Conservation (phyloP, 108 stramenopile genomes). For the Bacterosira constricta region DNA sequence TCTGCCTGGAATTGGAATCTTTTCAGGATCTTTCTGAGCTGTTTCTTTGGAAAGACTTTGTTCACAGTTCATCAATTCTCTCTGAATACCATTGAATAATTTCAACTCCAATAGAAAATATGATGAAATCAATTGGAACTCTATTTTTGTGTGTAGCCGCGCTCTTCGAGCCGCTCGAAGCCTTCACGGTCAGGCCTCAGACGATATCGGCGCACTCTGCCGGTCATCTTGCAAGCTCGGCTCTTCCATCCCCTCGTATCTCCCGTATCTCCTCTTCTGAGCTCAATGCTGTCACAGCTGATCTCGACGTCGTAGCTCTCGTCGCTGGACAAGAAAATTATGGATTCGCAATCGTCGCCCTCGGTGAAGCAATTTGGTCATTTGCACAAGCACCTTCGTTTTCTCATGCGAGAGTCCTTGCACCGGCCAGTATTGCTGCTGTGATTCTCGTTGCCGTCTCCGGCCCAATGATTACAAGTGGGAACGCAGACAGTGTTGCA, state of each 20-base stretch:
- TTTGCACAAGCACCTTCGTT: constrained; percentile 74
- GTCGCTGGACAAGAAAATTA: constrained; percentile 89
- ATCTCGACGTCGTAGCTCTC: constrained; percentile 65
- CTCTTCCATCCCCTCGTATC: neutral
- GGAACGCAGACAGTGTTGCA: constrained; percentile 58
- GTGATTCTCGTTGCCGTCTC: constrained; percentile 59
- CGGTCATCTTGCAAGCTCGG: neutral
- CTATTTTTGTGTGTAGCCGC: constrained; percentile 10
- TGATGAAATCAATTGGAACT: neutral
- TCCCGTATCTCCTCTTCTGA: neutral
- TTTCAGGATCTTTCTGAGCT: too few species aligned
- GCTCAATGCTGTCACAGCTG: constrained; percentile 24
- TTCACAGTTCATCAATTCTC: too few species aligned
- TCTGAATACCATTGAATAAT: too few species aligned
- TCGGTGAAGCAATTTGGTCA: constrained; percentile 86
- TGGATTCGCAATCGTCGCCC: constrained; percentile 76
- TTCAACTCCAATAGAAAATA: too few species aligned
- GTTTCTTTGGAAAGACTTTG: too few species aligned
- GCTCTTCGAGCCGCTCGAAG: constrained; percentile 5
- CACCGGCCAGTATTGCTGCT: constrained; percentile 73
- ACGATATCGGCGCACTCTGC: neutral
- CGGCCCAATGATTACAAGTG: constrained; percentile 86
- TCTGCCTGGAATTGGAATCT: too few species aligned
- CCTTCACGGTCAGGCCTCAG: constrained; percentile 7
- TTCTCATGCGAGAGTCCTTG: constrained; percentile 75